phyloP scores from a whole-genome alignment of 2,329 filamentous ascomycete genomes.

The Bretziella fagacearum region DNA sequence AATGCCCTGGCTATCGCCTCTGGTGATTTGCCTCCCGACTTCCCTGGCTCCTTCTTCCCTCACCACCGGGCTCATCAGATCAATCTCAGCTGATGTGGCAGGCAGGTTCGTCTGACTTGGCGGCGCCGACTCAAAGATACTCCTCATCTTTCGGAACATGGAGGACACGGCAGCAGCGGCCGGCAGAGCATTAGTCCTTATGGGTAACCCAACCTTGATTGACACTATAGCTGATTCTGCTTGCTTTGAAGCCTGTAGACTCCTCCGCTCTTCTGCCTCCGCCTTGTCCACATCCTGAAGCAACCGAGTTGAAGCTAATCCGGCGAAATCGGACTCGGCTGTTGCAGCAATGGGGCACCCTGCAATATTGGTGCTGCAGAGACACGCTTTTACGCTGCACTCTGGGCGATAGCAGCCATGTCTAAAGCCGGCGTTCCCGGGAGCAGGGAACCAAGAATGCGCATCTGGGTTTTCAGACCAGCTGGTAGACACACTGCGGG shows the following conservation, averaged over 20 bases:
- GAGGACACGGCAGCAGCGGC: slow-evolving; percentile 9
- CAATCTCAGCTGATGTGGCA: neutral
- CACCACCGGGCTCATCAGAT: neutral
- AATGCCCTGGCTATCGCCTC: slow-evolving; percentile 84
- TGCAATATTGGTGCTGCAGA: slow-evolving; percentile 2
- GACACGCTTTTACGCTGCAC: slow-evolving; percentile 4
- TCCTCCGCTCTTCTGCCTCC: neutral
- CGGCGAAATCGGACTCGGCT: slow-evolving; percentile 5
- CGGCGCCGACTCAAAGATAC: slow-evolving; percentile 23
- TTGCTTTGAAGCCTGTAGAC: no score
- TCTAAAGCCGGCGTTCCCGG: neutral
- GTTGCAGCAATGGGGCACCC: slow-evolving; percentile 1
- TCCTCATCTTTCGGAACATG: slow-evolving; percentile 26
- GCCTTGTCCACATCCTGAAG: neutral
- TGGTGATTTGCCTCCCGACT: slow-evolving; percentile 64
- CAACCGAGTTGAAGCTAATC: slow-evolving; percentile 1
- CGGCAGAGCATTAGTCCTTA: neutral
- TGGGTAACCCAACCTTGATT: neutral
- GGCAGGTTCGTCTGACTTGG: neutral
- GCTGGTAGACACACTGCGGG: neutral
- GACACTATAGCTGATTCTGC: neutral
- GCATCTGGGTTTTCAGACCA: neutral
- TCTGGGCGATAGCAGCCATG: neutral
- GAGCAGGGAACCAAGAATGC: neutral
- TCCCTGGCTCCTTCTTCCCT: slow-evolving; percentile 17